Evolutionary conservation across 306 rosid species (phyloP), one percentile per base, ranked within the genome.

Genomic region (Castanea sativa): DNA sequence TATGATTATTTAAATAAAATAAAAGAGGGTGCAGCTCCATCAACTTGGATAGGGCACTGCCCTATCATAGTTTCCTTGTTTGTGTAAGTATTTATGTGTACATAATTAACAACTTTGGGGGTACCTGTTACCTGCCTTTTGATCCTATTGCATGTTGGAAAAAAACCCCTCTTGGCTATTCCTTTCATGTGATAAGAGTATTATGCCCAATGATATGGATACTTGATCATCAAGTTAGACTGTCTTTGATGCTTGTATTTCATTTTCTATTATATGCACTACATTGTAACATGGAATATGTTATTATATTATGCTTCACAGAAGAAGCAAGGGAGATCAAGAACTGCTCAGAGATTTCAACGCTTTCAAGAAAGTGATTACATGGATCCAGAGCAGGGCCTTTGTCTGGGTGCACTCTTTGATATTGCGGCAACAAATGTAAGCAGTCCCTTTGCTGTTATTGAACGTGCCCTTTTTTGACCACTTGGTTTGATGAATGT

Each of bases 381-480:
- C 86, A 95, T 95, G 99, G 97, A 95, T 79, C 89, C 97, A 71
- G 83, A 86, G 67, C 97, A 95, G 85, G 87, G 92, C 60, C 90
- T 95, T 41, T 95, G 99, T 85, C 79, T 95, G 45, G 99, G 99
- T 59, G 97, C 99, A 70, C 87, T 95, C 49, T 95, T 95, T 78
- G 94, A 95, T 84, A 95, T 95, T 80, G 97, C 97, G 33, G 99
- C 99, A 2, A 95, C 99, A 61, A 95, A 95, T 87, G 97, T 92
- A 77, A 80, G 85, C 68, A 57, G n/a, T 74, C 67, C 45, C 72
- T 76, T 45, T 18, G 77, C 30, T 85, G 30, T 4, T 75, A 27
- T 21, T 2, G 52, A 43, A 79, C 16, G 8, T 58, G 55, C 75
- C 71, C 49, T 78, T 57, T 68, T 60, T 21, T 30, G 2, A 52